Evolutionary conservation across 257 asterid species (phyloP), one percentile per base, ranked within the genome.

Genomic region (Capsicum chinense): DNA sequence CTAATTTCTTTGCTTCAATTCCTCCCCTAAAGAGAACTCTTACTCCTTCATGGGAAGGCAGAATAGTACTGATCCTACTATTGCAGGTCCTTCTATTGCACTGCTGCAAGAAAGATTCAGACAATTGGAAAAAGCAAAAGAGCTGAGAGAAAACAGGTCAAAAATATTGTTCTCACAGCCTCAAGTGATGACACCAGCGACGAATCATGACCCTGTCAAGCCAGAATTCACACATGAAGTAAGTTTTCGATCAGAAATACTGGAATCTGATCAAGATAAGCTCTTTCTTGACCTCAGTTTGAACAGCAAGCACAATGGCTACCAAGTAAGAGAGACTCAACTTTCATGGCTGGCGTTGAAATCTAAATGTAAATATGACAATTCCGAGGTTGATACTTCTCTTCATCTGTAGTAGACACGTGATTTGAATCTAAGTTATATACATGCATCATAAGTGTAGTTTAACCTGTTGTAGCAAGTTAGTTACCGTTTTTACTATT

Each of bases 21-120:
- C 50, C 11, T 12, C 50, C 50, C 12, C 74, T 26, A 67, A 67
- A 67, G 8, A 48, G 9, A 35, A 11, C 74, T 67, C 74, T 50
- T 67, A 35, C 12, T 67, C 74, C 21, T 4, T 39, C 50, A 88
- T 88, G 90, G 88, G 85, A 78, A 84, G 83, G 62, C 62, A 66
- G 64, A 79, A 48, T 0, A 71, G 33, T 33, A 26, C 33, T 26
- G 88, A 84, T 52, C 76, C 79, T 37, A 67, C 85, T 33, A 39
- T 68, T 81, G 70, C 74, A n/a, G 84, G 90, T 57, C 69, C 90
- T 19, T 86, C 89, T 7, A 86, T 88, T 79, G 86, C 86, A 52
- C 80, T 88, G 50, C 79, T 88, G 16, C 88, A 86, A 84, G 87
- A 88, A 81, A 86, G 90, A 78, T 88, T 88, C 84, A 88, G 80